A percentile compares a stretch with the other conserved stretches of the same genome.
Evolutionary conservation across 2,329 filamentous ascomycete genomes (phyloP).

Genomic region (Penicillium polonicum): DNA sequence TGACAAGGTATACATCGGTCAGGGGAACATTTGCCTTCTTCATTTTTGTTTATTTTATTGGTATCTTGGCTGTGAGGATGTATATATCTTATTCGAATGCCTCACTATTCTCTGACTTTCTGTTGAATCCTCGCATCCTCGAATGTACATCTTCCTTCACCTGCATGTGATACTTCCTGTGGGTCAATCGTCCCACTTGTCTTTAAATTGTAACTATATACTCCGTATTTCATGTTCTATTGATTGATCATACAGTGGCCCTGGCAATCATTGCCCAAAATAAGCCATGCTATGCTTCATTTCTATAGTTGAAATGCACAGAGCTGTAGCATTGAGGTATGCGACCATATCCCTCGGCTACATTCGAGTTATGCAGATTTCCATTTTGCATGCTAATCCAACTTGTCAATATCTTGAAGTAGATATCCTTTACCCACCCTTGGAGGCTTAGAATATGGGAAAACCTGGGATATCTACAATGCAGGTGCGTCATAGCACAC

Average conservation of each 20-base stretch:
- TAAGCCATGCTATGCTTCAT: neutral
- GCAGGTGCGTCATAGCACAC: neutral
- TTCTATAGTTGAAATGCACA: neutral
- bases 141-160: neutral
- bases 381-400: neutral
- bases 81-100: neutral
- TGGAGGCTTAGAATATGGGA: neutral
- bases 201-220: neutral
- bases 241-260: neutral
- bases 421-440: neutral
- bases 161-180: constrained; percentile 2
- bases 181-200: constrained; percentile 1
- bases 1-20: neutral
- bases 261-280: neutral
- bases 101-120: neutral
- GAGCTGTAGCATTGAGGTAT: neutral
- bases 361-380: neutral
- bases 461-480: neutral
- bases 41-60: neutral
- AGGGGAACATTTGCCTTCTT: neutral
- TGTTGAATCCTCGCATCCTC: neutral
- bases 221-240: neutral
- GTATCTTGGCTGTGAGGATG: neutral
- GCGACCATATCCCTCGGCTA: neutral
- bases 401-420: neutral